A percentile compares a stretch with the other conserved stretches of the same genome.
Evolutionary conservation across 257 asterid genomes (phyloP).

Genomic region (Solanum appendiculatum): DNA sequence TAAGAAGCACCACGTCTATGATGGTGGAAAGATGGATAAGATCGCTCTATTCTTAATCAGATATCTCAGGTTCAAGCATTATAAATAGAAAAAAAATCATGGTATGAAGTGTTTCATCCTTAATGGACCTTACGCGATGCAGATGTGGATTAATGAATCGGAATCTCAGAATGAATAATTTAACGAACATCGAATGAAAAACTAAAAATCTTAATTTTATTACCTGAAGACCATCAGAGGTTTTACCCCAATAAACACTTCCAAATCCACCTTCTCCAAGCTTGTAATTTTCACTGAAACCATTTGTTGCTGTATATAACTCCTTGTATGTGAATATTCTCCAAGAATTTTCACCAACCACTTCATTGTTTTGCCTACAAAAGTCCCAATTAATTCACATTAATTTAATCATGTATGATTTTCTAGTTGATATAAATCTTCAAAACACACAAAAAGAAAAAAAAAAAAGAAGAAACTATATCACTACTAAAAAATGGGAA

Average conservation of each 20-base stretch:
- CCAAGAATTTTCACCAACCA: conserved; percentile 45
- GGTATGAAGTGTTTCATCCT: background rate
- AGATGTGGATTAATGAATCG: background rate
- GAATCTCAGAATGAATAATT: accelerated
- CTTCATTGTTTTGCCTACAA: conserved; percentile 19
- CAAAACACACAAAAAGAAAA: background rate
- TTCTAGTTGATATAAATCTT: background rate
- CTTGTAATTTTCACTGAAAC: conserved; percentile 65
- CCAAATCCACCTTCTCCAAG: conserved; percentile 94
- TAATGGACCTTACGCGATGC: background rate
- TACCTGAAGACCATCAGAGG: conserved; percentile 84
- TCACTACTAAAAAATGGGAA: background rate
- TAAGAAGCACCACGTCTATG: background rate
- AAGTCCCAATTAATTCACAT: background rate
- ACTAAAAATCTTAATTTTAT: background rate
- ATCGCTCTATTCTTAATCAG: background rate
- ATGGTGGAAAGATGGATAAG: too few relatives aligned
- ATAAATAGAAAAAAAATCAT: too few relatives aligned
- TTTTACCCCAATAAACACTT: conserved; percentile 85
- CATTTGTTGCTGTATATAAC: conserved; percentile 65
- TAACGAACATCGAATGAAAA: too few relatives aligned
- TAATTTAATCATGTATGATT: background rate
- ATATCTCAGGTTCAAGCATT: background rate
- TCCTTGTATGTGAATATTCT: conserved; percentile 74
- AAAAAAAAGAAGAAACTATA: background rate